Evolutionary conservation across 345 rosid species (phyloP).

Genomic region (Melastoma malabathricum): DNA sequence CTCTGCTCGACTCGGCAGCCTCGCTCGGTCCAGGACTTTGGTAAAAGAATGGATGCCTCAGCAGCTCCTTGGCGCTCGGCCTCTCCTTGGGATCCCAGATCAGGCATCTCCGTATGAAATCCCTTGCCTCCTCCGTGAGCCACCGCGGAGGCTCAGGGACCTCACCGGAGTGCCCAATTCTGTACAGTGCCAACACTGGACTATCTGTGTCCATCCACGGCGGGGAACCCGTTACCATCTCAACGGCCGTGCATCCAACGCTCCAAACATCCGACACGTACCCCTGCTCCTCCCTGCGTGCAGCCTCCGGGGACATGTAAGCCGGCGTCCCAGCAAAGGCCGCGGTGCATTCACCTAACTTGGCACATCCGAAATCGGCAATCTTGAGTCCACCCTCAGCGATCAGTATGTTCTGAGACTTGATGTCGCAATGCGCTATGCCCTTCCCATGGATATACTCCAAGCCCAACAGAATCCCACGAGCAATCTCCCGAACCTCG

Average conservation of each 20-base stretch:
- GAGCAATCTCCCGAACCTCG: conserved; percentile 26
- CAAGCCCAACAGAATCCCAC: conserved; percentile 34
- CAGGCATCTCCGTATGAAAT: conserved; percentile 43
- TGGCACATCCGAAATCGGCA: conserved; percentile 59
- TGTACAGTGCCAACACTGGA: conserved; percentile 30
- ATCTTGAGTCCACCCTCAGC: conserved; percentile 25
- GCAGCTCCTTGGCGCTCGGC: conserved; percentile 36
- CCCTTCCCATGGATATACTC: conserved; percentile 45
- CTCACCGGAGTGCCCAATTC: conserved; percentile 31
- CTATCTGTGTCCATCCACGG: conserved; percentile 27
- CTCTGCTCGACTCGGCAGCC: neutral
- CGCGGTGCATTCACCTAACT: conserved; percentile 5
- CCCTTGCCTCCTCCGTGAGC: conserved; percentile 27
- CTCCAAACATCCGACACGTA: conserved; percentile 53
- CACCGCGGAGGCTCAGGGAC: conserved; percentile 28
- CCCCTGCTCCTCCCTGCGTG: conserved; percentile 39
- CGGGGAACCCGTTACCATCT: conserved; percentile 41
- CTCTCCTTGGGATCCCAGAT: conserved; percentile 29
- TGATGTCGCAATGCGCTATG: conserved; percentile 66
- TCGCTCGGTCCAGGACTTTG: neutral
- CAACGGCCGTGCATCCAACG: conserved; percentile 42
- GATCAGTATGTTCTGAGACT: conserved; percentile 38
- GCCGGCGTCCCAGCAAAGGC: conserved; percentile 33
- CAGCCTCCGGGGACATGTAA: conserved; percentile 66
- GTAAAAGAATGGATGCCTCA: conserved; percentile 24